phyloP scores from a whole-genome alignment of 2,329 filamentous ascomycete species.

The Fusarium sp. region DNA sequence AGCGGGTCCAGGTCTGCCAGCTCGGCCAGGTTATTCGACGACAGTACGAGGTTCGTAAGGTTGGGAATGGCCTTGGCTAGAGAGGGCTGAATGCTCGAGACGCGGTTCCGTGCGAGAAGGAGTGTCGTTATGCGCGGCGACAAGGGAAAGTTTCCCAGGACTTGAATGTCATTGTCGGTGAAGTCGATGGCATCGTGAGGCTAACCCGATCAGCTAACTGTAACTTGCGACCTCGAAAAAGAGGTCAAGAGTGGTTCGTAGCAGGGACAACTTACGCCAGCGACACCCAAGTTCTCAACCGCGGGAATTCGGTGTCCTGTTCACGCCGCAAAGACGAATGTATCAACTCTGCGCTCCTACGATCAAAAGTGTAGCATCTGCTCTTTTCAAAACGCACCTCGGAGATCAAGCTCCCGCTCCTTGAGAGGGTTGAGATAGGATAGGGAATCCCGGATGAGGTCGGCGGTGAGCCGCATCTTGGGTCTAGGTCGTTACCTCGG shows the following conservation, averaged over 20 bases:
- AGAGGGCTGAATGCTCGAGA: conserved; percentile 84
- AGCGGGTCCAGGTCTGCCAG: conserved; percentile 91
- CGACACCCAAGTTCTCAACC: conserved; percentile 97
- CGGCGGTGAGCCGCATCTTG: conserved; percentile 93
- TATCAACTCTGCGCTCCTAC: conserved; percentile 84
- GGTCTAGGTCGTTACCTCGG: conserved; percentile 47
- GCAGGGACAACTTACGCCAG: conserved; percentile 76
- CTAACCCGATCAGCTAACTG: conserved; percentile 59
- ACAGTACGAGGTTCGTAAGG: conserved; percentile 85
- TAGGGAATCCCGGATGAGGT: conserved; percentile 93
- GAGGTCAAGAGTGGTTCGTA: neutral
- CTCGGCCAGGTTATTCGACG: conserved; percentile 86
- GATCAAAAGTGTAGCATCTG: conserved; percentile 89
- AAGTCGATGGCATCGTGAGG: conserved; percentile 98
- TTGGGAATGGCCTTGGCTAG: conserved; percentile 85
- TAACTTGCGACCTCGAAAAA: neutral
- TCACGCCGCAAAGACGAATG: conserved; percentile 65
- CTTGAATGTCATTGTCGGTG: conserved; percentile 96
- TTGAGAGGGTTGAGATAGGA: conserved; percentile 99
- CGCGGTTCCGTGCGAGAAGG: conserved; percentile 90
- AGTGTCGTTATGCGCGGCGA: conserved; percentile 90
- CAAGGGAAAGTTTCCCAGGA: conserved; percentile 92
- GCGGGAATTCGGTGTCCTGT: conserved; percentile 97
- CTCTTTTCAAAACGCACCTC: conserved; percentile 97
- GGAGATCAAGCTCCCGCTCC: conserved; percentile 98